Evolutionary conservation across 1,284 basidiomycete species (phyloP), one percentile per base, ranked within the genome.

Genomic region (Cutaneotrichosporon daszewskae): DNA sequence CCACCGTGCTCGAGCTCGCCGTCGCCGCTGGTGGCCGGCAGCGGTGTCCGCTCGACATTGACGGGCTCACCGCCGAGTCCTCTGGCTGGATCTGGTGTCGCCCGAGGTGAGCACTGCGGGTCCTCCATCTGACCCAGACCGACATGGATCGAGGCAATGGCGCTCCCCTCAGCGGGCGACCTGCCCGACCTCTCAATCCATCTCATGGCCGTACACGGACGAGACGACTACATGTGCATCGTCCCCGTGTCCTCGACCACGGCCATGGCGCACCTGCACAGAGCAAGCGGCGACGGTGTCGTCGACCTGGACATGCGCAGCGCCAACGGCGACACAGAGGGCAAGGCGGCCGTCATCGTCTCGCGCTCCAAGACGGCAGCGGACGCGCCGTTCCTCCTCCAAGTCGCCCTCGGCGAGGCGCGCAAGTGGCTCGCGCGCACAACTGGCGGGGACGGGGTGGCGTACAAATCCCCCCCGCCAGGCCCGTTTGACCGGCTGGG

Each of bases 51-150:
- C 33, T 46, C 28, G 31, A 32, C 14, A 14, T 41, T 18, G 33
- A 19, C 8, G 13, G 25, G 4, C 17, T 35, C 8, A n/a, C 23
- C 4, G 13, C 18, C 5, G 8, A 23, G 0, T 18, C 25, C 11
- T 23, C 3, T 7, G 47, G 47, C 20, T 48, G 47, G 47, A 42
- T 29, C 1, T 48, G 47, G 47, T 48, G 39, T n/a, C 41, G 47
- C 2, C 18, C 27, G 6, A 24, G 32, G 43, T 40, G 20, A 23
- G 43, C 19, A 2, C 1, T 14, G 11, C 3, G 10, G 8, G 8
- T 1, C 20, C 27, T 4, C 9, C 8, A 17, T 32, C 28, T 17
- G 33, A 26, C 6, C n/a, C 17, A 44, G 47, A 6, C 47, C 47
- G 4, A 41, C 43, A 17, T 45, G 47, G 47, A 37, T 49, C 24